Evolutionary conservation across 805 yeast genomes (phyloP), one percentile per base, ranked within the genome.

Genomic region (Saitoella complicata): DNA sequence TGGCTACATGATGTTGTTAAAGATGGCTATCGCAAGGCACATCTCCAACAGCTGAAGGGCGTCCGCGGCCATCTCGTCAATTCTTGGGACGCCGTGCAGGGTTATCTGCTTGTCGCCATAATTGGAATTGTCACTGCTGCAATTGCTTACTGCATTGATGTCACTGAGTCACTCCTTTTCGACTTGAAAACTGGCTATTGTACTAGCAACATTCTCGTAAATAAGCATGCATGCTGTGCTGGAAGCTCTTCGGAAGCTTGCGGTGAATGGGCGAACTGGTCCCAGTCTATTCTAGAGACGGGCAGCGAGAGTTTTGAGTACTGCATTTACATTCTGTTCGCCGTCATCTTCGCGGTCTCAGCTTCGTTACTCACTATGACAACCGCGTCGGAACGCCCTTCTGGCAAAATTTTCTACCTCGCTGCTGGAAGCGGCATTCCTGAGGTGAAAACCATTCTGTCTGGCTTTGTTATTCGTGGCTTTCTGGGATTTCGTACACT

Each of bases 351-450:
- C 2, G 51, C 52, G 9, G 11, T 39, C 0, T 50, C 65, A n/a
- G 65, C 73, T 4, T 51, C 70, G 6, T 6, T 57, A 0, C 54
- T 74, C 36, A 76, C 79, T 1, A 55, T 55, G 13, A 42, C 65
- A 9, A 66, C 78, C 2, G 72, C 70, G 12, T 34, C 57, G 5
- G 54, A 71, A 11, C 72, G 77, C 0, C 59, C 53, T 5, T 42
- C 49, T n/a, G 48, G 42, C 36, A 46, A 53, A 37, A 53, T 56
- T 5, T 56, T 73, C 53, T 74, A 72, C 53, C 64, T 75, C 8
- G 78, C 75, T 0, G 68, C 69, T 32, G 79, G 79, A 3, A 70
- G 75, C 11, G 79, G 79, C 4, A 78, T 74, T 1, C 77, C 78
- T 1, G 78, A 74, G 56, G 79, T 74, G 10, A 73, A 72, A 49